These are phyloP conservation scores for Globisporangium recalcitrans DNA, from an alignment of 352 stramenopile species.

Conservation along the genomic window DNA sequence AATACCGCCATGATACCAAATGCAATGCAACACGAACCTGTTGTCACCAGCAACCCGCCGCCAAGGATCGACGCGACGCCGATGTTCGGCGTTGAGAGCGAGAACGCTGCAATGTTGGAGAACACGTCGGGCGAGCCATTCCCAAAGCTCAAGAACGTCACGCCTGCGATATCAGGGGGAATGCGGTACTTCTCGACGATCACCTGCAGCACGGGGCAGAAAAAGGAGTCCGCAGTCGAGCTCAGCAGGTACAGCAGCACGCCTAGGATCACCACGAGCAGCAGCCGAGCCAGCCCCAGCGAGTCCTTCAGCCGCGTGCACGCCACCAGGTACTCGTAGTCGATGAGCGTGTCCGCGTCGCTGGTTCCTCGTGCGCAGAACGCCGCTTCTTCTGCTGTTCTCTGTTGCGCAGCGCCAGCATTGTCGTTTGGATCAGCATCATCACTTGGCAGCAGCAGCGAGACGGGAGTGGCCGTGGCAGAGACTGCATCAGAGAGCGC, in stretches of 20 bases:
- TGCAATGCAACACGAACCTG: slow-evolving; percentile 23
- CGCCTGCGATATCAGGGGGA: slow-evolving; percentile 61
- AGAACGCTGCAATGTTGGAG: slow-evolving; percentile 73
- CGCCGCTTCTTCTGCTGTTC: neutral
- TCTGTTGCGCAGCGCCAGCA: neutral
- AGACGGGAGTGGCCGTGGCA: neutral
- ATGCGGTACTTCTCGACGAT: slow-evolving; percentile 76
- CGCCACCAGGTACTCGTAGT: slow-evolving; percentile 64
- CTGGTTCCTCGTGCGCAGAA: slow-evolving; percentile 11
- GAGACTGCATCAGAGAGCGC: neutral
- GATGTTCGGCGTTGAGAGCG: slow-evolving; percentile 55
- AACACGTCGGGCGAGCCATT: slow-evolving; percentile 80
- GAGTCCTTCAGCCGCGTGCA: slow-evolving; percentile 48
- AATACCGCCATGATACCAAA: no score
- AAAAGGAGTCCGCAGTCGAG: slow-evolving; percentile 81
- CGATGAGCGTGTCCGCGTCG: slow-evolving; percentile 39
- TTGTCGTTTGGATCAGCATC: neutral
- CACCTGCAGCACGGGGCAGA: slow-evolving; percentile 68
- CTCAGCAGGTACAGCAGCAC: slow-evolving; percentile 73
- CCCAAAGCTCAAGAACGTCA: slow-evolving; percentile 79
- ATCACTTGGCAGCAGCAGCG: neutral
- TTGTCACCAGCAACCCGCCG: slow-evolving; percentile 66
- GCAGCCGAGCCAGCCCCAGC: slow-evolving; percentile 26
- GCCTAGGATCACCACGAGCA: slow-evolving; percentile 45
- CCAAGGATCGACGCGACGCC: slow-evolving; percentile 66